Conservation (phyloP, 495 filamentous ascomycete species). For the Entonaema liquescens region DNA sequence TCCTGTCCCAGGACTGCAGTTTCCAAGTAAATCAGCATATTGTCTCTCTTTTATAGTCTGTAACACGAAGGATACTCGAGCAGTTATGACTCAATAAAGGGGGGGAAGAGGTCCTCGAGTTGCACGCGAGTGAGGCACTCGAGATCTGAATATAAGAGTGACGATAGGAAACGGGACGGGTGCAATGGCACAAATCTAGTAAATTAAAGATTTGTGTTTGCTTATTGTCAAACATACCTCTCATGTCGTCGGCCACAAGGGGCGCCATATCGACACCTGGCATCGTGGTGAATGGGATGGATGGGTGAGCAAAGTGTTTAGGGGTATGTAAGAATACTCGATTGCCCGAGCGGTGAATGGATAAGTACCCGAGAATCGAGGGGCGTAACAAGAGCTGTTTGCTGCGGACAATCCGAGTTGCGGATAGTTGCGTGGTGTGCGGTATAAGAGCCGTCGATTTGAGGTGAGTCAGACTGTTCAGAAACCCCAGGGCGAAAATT, state of each 20-base stretch:
- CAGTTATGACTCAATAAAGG: conserved; percentile 4
- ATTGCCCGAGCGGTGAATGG: conserved; percentile 1
- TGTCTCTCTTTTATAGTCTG: conserved; percentile 10
- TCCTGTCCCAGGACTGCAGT: conserved; percentile 88
- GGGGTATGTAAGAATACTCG: neutral
- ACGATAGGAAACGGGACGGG: conserved; percentile 1
- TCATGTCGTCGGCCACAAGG: conserved; percentile 59
- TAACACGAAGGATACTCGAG: neutral
- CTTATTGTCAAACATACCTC: conserved; percentile 50
- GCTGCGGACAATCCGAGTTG: conserved; percentile 27
- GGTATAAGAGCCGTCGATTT: conserved; percentile 11
- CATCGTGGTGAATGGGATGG: conserved; percentile 45
- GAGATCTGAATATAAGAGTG: conserved; percentile 5
- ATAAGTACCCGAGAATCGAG: neutral
- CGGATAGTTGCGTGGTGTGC: conserved; percentile 37
- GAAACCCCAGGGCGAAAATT: conserved; percentile 15
- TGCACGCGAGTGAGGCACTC: conserved; percentile 16
- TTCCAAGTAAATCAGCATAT: conserved; percentile 44
- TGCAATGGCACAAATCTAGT: neutral
- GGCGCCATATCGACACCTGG: conserved; percentile 56
- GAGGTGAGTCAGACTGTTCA: conserved; percentile 32
- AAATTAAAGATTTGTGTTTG: neutral
- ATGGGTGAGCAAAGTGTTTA: conserved; percentile 4
- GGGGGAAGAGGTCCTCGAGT: conserved; percentile 19
- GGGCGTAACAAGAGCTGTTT: conserved; percentile 16